phyloP scores from a whole-genome alignment of 2,329 filamentous ascomycete species.

The Diaporthe eres region DNA sequence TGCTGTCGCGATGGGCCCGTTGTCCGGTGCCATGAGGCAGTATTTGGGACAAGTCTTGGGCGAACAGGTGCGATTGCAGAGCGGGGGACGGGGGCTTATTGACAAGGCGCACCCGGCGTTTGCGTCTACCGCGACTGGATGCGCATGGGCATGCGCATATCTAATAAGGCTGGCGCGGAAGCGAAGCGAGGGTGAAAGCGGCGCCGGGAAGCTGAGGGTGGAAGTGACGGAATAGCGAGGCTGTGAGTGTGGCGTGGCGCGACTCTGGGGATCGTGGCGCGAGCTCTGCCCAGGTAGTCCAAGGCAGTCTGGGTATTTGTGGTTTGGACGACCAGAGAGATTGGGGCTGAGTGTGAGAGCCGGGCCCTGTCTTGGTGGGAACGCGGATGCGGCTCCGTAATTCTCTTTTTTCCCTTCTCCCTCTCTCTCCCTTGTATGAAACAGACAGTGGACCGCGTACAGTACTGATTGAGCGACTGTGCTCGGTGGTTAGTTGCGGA shows the following conservation, averaged over 20 bases:
- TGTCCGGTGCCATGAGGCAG: constrained; percentile 66
- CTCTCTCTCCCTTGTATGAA: constrained; percentile 10
- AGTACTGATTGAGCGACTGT: constrained; percentile 8
- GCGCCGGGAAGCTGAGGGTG: constrained; percentile 17
- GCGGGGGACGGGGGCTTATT: not conserved
- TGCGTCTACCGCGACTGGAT: constrained; percentile 35
- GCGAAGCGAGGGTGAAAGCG: constrained; percentile 19
- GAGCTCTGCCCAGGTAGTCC: constrained; percentile 36
- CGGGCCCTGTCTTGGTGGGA: constrained; percentile 8
- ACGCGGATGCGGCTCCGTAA: constrained; percentile 18
- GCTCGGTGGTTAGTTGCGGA: constrained; percentile 21
- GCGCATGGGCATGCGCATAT: constrained; percentile 37
- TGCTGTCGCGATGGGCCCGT: constrained; percentile 67
- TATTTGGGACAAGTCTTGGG: constrained; percentile 9
- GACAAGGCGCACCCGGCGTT: constrained; percentile 28
- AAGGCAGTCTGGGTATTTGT: constrained; percentile 29
- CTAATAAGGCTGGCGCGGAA: constrained; percentile 29
- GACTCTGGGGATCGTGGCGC: constrained; percentile 42
- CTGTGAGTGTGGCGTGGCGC: constrained; percentile 41
- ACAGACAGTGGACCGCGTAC: constrained; percentile 23
- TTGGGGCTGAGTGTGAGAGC: constrained; percentile 9
- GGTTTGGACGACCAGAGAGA: constrained; percentile 13
- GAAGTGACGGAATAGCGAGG: constrained; percentile 43
- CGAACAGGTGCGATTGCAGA: constrained; percentile 1
- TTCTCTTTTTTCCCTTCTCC: not conserved